Conservation (phyloP, 2,329 filamentous ascomycete species). For the Herpotrichia juniperi region DNA sequence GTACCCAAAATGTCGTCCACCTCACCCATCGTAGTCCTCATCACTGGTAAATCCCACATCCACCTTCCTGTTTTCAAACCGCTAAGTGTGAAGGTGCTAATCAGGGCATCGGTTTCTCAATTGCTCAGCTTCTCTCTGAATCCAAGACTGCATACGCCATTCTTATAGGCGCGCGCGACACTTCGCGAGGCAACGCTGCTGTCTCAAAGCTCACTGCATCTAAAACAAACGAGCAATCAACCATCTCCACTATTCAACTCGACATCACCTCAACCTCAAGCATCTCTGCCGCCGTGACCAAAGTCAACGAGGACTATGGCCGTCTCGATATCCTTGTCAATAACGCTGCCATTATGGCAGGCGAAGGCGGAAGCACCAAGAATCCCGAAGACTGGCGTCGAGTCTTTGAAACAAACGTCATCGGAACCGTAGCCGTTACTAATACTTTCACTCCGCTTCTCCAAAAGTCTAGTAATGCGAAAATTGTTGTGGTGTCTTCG, state of each 20-base stretch:
- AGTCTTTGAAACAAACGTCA: slow-evolving; percentile 37
- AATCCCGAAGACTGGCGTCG: neutral
- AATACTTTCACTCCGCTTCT: slow-evolving; percentile 35
- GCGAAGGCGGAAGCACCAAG: slow-evolving; percentile 17
- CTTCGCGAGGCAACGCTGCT: slow-evolving; percentile 14
- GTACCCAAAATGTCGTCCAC: slow-evolving; percentile 6
- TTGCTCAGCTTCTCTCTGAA: slow-evolving; percentile 20
- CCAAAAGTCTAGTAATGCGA: slow-evolving; percentile 27
- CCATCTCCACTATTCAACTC: slow-evolving; percentile 29
- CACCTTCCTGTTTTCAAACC: neutral
- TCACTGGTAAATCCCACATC: slow-evolving; percentile 5
- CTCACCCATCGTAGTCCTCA: slow-evolving; percentile 7
- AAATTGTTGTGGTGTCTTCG: slow-evolving; percentile 33
- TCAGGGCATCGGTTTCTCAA: slow-evolving; percentile 21
- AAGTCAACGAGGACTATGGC: slow-evolving; percentile 30
- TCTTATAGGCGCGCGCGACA: slow-evolving; percentile 20
- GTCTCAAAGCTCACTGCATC: slow-evolving; percentile 8
- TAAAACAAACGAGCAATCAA: slow-evolving; percentile 12
- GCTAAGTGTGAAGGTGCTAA: slow-evolving; percentile 17
- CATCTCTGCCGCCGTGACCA: slow-evolving; percentile 43
- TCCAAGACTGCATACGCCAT: slow-evolving; percentile 19
- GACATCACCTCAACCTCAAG: slow-evolving; percentile 16
- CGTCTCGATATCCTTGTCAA: slow-evolving; percentile 45
- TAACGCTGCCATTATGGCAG: slow-evolving; percentile 39
- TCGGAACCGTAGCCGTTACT: slow-evolving; percentile 33